phyloP scores from a whole-genome alignment of 495 filamentous ascomycete genomes.

The Hypoxylon lenormandii region DNA sequence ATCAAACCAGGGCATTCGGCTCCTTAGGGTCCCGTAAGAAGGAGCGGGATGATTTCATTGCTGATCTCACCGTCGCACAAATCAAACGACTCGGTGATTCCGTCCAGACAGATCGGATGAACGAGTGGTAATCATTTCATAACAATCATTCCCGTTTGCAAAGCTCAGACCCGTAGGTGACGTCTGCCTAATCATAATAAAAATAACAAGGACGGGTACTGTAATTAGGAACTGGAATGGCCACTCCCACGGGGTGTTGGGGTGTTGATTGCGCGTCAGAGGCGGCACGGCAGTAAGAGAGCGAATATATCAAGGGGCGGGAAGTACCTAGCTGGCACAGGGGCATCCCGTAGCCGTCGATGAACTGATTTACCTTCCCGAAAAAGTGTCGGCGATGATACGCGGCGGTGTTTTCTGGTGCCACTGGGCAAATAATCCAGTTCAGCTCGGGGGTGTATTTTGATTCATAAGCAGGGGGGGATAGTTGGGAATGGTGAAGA shows the following conservation, averaged over 20 bases:
- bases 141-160: constrained; percentile 35
- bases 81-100: constrained; percentile 42
- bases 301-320: constrained; percentile 2
- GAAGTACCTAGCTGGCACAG: constrained; percentile 22
- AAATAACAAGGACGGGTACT: constrained; percentile 31
- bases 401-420: constrained; percentile 36
- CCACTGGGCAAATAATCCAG: constrained; percentile 43
- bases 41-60: constrained; percentile 45
- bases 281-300: constrained; percentile 21
- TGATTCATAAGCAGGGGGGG: constrained; percentile 42
- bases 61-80: constrained; percentile 52
- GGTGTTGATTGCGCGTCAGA: constrained; percentile 32
- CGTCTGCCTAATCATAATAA: constrained; percentile 40
- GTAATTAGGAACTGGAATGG: constrained; percentile 26
- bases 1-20: constrained; percentile 38
- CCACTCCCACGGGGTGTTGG: no score
- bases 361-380: constrained; percentile 27
- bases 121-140: constrained; percentile 43
- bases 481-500: constrained; percentile 11
- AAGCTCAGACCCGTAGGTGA: constrained; percentile 10
- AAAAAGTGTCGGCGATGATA: constrained; percentile 42
- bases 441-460: constrained; percentile 18
- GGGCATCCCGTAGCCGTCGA: constrained; percentile 13
- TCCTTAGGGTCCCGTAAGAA: constrained; percentile 31
- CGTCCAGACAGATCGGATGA: constrained; percentile 23